A percentile compares a stretch with the other conserved stretches of the same genome.
Conservation (phyloP, 208 protist species). For the Borovskyia barvae region DNA sequence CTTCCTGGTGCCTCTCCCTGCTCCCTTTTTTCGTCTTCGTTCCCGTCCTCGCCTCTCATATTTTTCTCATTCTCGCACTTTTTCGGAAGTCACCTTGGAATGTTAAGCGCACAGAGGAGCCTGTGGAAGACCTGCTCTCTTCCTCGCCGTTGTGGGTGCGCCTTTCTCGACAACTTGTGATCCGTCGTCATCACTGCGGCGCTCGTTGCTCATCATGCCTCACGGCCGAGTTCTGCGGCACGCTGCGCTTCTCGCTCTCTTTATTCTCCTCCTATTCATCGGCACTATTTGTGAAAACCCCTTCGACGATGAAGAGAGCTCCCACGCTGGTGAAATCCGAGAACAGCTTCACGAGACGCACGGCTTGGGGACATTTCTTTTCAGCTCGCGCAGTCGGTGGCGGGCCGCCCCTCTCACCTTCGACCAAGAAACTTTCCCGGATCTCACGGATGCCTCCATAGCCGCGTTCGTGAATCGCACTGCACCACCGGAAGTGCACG, state of each 20-base stretch:
- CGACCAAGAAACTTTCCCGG: background rate
- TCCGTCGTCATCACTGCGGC: too few species aligned
- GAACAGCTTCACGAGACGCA: slow-evolving; percentile 3
- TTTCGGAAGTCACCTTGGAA: background rate
- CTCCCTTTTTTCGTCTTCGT: slow-evolving; percentile 16
- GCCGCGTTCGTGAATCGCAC: slow-evolving; percentile 9
- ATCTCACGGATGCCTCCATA: slow-evolving; percentile 5
- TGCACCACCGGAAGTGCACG: slow-evolving; percentile 11
- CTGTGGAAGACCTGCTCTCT: background rate
- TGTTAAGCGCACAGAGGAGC: background rate
- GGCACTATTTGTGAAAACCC: slow-evolving; percentile 1
- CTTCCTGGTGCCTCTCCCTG: background rate
- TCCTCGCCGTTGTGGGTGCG: background rate
- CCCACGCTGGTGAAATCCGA: slow-evolving; percentile 3
- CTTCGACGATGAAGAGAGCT: slow-evolving; percentile 15
- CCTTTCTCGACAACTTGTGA: too few species aligned
- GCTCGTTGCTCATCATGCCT: background rate
- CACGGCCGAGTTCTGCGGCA: slow-evolving; percentile 12
- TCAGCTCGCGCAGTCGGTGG: slow-evolving; percentile 4
- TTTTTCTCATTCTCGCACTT: slow-evolving; percentile 2
- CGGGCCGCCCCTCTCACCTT: slow-evolving; percentile 6
- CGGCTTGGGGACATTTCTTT: slow-evolving; percentile 1
- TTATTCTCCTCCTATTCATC: slow-evolving; percentile 18
- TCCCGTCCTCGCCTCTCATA: background rate
- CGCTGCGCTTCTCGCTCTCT: slow-evolving; percentile 18